These are phyloP conservation scores for Globisporangium cederbergense DNA, from an alignment of 352 stramenopile species.

Conservation along the genomic window DNA sequence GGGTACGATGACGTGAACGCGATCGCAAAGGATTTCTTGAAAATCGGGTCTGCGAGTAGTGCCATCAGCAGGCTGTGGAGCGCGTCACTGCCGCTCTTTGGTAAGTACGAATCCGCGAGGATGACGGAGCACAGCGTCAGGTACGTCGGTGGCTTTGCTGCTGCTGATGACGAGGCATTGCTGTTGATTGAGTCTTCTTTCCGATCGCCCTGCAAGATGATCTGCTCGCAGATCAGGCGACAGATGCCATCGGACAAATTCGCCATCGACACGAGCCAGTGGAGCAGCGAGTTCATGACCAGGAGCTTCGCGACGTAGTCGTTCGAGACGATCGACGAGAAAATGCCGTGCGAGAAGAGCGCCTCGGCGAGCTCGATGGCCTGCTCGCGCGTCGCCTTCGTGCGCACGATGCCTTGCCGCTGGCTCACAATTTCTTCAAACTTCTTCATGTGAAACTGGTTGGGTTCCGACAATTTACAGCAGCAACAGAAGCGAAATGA, in stretches of 20 bases:
- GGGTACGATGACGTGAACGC: constrained; percentile 95
- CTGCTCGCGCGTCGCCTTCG: constrained; percentile 64
- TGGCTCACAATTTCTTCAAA: constrained; percentile 72
- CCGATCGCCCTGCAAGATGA: background rate
- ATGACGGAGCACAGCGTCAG: constrained; percentile 76
- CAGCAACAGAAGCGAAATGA: background rate
- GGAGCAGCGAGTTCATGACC: constrained; percentile 65
- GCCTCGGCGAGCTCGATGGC: constrained; percentile 67
- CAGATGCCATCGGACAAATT: constrained; percentile 81
- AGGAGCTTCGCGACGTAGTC: constrained; percentile 69
- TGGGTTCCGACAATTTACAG: background rate
- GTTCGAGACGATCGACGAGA: constrained; percentile 75
- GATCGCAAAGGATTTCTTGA: constrained; percentile 95
- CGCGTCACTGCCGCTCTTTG: constrained; percentile 68
- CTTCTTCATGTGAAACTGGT: constrained; percentile 80
- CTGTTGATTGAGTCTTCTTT: background rate
- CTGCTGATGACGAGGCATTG: background rate
- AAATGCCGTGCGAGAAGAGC: constrained; percentile 65
- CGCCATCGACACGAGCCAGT: constrained; percentile 79
- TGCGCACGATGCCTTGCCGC: constrained; percentile 68
- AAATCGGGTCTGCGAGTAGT: constrained; percentile 94
- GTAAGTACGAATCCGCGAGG: constrained; percentile 78
- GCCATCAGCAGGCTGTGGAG: constrained; percentile 95
- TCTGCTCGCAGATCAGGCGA: constrained; percentile 74
- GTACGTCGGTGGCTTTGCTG: constrained; percentile 32